Evolutionary conservation across 164 flowering plant genomes (phyloP).

Genomic region (Tetracentron sinense): DNA sequence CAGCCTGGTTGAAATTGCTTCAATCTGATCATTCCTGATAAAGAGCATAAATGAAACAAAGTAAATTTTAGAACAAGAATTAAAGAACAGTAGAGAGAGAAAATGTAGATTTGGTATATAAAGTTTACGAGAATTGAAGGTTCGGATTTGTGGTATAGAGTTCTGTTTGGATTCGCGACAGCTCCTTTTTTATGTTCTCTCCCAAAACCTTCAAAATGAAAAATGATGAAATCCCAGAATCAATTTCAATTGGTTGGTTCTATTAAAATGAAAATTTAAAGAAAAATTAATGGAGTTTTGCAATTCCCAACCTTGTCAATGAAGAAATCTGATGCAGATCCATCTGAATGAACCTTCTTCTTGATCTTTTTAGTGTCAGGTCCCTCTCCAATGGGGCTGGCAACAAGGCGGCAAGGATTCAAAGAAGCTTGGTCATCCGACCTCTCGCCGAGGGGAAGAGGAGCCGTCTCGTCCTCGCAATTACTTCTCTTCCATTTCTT

Average conservation of each 20-base stretch:
- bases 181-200: constrained; percentile 75
- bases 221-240: constrained; percentile 1
- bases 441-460: constrained; percentile 47
- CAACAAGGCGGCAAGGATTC: constrained; percentile 30
- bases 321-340: constrained; percentile 74
- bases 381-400: constrained; percentile 54
- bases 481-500: constrained; percentile 68
- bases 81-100: neutral
- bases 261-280: neutral
- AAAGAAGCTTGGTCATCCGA: constrained; percentile 34
- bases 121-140: constrained; percentile 54
- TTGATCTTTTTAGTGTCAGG: constrained; percentile 63
- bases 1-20: constrained; percentile 73
- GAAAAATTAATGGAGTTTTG: neutral
- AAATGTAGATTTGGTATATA: neutral
- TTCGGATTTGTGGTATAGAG: constrained; percentile 45
- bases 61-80: neutral
- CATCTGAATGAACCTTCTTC: constrained; percentile 62
- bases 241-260: neutral
- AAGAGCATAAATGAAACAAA: neutral
- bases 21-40: constrained; percentile 69
- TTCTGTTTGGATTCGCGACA: constrained; percentile 60
- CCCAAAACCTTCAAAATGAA: constrained; percentile 58
- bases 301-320: constrained; percentile 59
- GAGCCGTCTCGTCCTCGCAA: constrained; percentile 53